A percentile compares a stretch with the other conserved stretches of the same genome.
Conservation (phyloP, 495 filamentous ascomycete genomes). For the Cladorrhinum samala region DNA sequence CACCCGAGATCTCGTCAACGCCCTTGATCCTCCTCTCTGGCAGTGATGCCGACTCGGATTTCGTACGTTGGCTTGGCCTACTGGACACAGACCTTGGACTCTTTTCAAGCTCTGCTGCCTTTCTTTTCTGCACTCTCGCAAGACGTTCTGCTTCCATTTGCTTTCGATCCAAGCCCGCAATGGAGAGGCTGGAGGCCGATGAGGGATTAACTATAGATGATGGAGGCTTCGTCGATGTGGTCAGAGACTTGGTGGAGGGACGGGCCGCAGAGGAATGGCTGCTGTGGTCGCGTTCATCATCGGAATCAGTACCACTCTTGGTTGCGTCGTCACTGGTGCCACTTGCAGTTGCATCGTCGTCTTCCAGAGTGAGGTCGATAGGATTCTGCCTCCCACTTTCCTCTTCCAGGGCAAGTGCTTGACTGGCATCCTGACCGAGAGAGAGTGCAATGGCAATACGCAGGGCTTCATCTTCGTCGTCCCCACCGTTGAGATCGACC, state of each 20-base stretch:
- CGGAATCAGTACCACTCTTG: neutral
- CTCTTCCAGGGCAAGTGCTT: neutral
- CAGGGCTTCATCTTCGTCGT: slow-evolving; percentile 42
- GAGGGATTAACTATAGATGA: neutral
- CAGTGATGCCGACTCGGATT: slow-evolving; percentile 1
- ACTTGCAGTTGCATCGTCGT: neutral
- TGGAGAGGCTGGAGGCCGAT: neutral
- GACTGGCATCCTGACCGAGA: slow-evolving; percentile 27
- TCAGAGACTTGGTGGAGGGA: neutral
- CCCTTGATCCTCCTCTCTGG: neutral
- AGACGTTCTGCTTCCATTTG: slow-evolving; percentile 84
- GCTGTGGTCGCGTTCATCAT: neutral
- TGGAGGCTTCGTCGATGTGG: neutral
- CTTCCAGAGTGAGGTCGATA: slow-evolving; percentile 19
- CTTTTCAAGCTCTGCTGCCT: slow-evolving; percentile 33
- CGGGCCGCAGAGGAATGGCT: too few relatives aligned
- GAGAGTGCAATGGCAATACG: slow-evolving; percentile 40
- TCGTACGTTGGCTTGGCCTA: slow-evolving; percentile 24
- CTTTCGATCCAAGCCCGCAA: slow-evolving; percentile 58
- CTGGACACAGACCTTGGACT: neutral
- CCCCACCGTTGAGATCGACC: slow-evolving; percentile 18
- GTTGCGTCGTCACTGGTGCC: neutral
- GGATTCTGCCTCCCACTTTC: neutral
- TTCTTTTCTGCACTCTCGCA: slow-evolving; percentile 57
- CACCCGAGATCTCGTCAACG: neutral